Evolutionary conservation across 1,284 basidiomycete genomes (phyloP).

Genomic region (Fereydounia khargensis): DNA sequence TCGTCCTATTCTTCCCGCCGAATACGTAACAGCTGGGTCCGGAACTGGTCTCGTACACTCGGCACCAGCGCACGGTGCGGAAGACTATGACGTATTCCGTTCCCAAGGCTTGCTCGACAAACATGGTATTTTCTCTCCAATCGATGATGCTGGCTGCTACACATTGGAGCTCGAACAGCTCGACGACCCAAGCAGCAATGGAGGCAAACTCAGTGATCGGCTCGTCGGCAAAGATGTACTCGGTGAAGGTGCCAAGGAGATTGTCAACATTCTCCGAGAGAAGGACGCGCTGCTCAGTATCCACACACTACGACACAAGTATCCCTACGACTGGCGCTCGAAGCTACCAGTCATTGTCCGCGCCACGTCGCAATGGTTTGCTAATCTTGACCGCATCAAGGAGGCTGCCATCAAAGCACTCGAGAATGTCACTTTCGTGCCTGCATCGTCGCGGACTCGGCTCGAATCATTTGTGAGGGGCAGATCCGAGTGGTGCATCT

Average conservation of each 20-base stretch:
- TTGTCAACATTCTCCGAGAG: slow-evolving; percentile 64
- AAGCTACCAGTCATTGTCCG: slow-evolving; percentile 88
- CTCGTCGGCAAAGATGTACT: slow-evolving; percentile 75
- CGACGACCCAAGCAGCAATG: too few relatives aligned
- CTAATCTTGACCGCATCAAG: slow-evolving; percentile 82
- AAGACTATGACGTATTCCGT: slow-evolving; percentile 69
- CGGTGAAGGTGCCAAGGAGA: slow-evolving; percentile 67
- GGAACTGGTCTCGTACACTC: slow-evolving; percentile 97
- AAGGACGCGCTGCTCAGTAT: slow-evolving; percentile 67
- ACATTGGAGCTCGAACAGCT: slow-evolving; percentile 55
- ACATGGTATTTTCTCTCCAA: slow-evolving; percentile 57
- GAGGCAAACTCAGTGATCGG: slow-evolving; percentile 46
- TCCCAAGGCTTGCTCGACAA: slow-evolving; percentile 24
- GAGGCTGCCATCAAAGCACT: slow-evolving; percentile 72
- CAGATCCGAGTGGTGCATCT: slow-evolving; percentile 98
- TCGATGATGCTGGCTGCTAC: slow-evolving; percentile 78
- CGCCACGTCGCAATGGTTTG: slow-evolving; percentile 98
- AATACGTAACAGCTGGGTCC: slow-evolving; percentile 78
- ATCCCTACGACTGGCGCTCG: slow-evolving; percentile 97
- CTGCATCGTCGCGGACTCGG: slow-evolving; percentile 61
- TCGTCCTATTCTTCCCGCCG: slow-evolving; percentile 61
- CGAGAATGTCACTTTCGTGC: slow-evolving; percentile 73
- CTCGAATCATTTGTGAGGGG: slow-evolving; percentile 80
- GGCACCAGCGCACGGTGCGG: slow-evolving; percentile 89
- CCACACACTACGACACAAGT: slow-evolving; percentile 74